These are phyloP conservation scores for Boletellus emodensis DNA, from an alignment of 768 basidiomycete genomes.

Conservation along the genomic window DNA sequence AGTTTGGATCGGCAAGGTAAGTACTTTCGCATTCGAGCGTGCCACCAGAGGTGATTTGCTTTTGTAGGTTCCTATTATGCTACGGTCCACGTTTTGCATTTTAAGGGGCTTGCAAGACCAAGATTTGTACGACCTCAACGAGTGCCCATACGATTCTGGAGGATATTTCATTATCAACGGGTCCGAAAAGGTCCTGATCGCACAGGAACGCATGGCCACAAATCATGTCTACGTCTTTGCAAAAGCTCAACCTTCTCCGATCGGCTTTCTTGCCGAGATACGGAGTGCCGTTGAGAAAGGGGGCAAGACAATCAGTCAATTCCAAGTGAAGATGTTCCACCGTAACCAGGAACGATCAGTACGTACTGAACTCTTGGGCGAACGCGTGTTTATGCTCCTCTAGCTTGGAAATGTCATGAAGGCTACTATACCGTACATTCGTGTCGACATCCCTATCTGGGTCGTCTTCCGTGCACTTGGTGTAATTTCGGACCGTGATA, in stretches of 20 bases:
- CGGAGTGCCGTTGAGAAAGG: slow-evolving; percentile 97
- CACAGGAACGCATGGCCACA: slow-evolving; percentile 98
- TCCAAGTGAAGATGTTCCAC: slow-evolving; percentile 97
- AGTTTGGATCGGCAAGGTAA: slow-evolving; percentile 92
- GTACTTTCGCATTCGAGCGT: slow-evolving; percentile 17
- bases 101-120: slow-evolving; percentile 73
- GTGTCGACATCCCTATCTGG: slow-evolving; percentile 97
- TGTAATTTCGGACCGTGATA: slow-evolving; percentile 95
- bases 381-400: slow-evolving; percentile 2
- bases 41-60: slow-evolving; percentile 11
- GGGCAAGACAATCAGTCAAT: slow-evolving; percentile 96
- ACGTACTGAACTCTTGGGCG: slow-evolving; percentile 26
- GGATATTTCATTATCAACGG: slow-evolving; percentile 99
- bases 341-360: slow-evolving; percentile 86
- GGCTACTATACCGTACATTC: slow-evolving; percentile 96
- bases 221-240: slow-evolving; percentile 99
- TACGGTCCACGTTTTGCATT: slow-evolving; percentile 93
- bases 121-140: slow-evolving; percentile 87
- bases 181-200: slow-evolving; percentile 99
- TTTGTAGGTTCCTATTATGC: slow-evolving; percentile 91
- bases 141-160: slow-evolving; percentile 98
- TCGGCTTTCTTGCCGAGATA: slow-evolving; percentile 95
- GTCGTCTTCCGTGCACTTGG: slow-evolving; percentile 98
- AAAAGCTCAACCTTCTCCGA: slow-evolving; percentile 93
- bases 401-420: slow-evolving; percentile 92